Conservation (phyloP, 352 stramenopile species). For the Blastocystis hominis region DNA sequence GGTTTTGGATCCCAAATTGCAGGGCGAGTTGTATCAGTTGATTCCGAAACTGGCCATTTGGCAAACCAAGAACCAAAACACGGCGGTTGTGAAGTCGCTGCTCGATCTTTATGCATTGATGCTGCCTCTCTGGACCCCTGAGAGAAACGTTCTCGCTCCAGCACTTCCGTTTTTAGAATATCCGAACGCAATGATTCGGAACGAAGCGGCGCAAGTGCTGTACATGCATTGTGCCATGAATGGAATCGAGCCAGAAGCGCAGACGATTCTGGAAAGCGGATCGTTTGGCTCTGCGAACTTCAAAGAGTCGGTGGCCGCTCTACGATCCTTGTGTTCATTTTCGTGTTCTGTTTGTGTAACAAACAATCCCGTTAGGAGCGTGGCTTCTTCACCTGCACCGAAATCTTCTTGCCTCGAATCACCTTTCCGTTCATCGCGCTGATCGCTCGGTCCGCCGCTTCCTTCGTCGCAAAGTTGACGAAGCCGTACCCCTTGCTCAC, state of each 20-base stretch:
- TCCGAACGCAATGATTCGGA: not conserved
- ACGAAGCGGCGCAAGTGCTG: not conserved
- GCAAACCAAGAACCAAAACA: not conserved
- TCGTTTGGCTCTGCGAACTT: not conserved
- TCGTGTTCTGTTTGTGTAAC: not conserved
- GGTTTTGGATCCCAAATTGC: not conserved
- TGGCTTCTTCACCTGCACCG: constrained; percentile 27
- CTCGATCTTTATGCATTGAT: not conserved
- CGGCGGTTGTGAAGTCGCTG: not conserved
- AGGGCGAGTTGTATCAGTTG: not conserved
- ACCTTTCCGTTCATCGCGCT: not conserved
- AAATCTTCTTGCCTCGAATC: not conserved
- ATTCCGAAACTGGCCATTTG: not conserved
- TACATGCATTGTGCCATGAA: not conserved
- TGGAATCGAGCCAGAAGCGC: not conserved
- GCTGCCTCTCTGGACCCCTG: not conserved
- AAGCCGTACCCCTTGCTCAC: constrained; percentile 15
- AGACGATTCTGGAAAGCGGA: not conserved
- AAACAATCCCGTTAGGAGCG: not conserved
- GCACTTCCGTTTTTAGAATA: not conserved
- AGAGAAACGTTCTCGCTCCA: not conserved
- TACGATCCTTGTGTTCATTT: not conserved
- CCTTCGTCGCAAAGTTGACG: not conserved
- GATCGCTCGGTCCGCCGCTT: constrained; percentile 4
- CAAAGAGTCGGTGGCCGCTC: not conserved